phyloP scores from a whole-genome alignment of 805 yeast species.

The Metschnikowia shivogae region DNA sequence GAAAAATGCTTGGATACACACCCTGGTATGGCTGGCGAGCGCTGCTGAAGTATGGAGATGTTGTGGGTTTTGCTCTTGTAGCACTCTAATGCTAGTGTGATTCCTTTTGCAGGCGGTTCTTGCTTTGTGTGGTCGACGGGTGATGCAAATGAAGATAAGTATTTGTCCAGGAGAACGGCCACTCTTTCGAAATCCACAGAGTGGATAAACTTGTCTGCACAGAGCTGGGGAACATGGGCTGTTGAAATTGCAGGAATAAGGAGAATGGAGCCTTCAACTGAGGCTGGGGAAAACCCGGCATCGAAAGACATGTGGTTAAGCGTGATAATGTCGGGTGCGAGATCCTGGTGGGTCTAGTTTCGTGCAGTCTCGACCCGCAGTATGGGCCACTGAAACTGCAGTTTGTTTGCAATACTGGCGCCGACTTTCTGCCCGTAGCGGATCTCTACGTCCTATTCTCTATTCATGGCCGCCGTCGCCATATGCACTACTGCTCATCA shows the following conservation, averaged over 20 bases:
- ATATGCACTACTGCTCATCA: not conserved
- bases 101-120: constrained; percentile 26
- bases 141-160: constrained; percentile 77
- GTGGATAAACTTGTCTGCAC: constrained; percentile 68
- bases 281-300: constrained; percentile 3
- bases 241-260: constrained; percentile 77
- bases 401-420: too few relatives aligned
- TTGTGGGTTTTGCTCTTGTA: constrained; percentile 41
- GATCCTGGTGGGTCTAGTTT: not conserved
- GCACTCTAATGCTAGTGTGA: constrained; percentile 65
- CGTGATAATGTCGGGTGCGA: not conserved
- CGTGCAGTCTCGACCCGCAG: not conserved
- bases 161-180: constrained; percentile 54
- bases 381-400: too few relatives aligned
- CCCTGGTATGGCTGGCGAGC: constrained; percentile 80
- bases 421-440: too few relatives aligned
- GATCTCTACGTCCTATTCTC: too few relatives aligned
- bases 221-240: constrained; percentile 86
- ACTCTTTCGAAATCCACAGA: constrained; percentile 51
- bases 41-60: constrained; percentile 66
- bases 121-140: constrained; percentile 52
- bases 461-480: not conserved
- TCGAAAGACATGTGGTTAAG: constrained; percentile 6
- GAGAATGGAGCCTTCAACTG: constrained; percentile 36
- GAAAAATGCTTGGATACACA: constrained; percentile 46